Conservation (phyloP, 1,139 yeast genomes). For the Geotrichum australiense region DNA sequence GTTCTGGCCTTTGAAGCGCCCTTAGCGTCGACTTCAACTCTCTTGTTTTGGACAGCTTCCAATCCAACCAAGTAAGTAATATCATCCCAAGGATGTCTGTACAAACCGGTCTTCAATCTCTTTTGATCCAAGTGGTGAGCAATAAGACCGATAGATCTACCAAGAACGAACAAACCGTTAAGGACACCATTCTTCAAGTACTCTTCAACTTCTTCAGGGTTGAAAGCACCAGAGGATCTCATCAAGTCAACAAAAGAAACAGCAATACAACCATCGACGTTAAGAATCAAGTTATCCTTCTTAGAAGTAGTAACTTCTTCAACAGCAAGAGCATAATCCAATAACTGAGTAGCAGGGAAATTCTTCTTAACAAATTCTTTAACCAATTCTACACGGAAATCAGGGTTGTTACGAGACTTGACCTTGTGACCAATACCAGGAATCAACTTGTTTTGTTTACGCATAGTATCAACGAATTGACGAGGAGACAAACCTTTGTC, state of each 20-base stretch:
- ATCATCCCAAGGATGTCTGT: constrained; percentile 46
- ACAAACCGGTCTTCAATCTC: constrained; percentile 42
- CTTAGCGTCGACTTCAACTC: constrained; percentile 35
- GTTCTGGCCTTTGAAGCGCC: constrained; percentile 26
- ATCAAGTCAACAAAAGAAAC: constrained; percentile 41
- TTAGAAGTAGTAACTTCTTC: constrained; percentile 44
- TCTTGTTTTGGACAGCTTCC: constrained; percentile 32
- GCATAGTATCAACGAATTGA: constrained; percentile 42
- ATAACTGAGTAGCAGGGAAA: constrained; percentile 39
- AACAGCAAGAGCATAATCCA: constrained; percentile 44
- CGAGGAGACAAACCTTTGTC: constrained; percentile 43
- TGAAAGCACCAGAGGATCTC: constrained; percentile 41
- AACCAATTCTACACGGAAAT: constrained; percentile 43
- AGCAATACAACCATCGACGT: constrained; percentile 44
- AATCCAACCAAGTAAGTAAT: constrained; percentile 39
- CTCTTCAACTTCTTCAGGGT: constrained; percentile 41
- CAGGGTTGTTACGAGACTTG: constrained; percentile 44
- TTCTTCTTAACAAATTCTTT: constrained; percentile 42
- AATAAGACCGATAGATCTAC: constrained; percentile 42
- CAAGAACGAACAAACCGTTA: constrained; percentile 42
- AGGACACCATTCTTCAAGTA: constrained; percentile 43
- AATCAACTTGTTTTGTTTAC: constrained; percentile 42
- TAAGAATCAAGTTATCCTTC: constrained; percentile 42
- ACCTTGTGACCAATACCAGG: constrained; percentile 45
- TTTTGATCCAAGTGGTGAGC: constrained; percentile 44